phyloP scores from a whole-genome alignment of 192 early-diverging fungal genomes.

The Globomyces pollinis-pini region DNA sequence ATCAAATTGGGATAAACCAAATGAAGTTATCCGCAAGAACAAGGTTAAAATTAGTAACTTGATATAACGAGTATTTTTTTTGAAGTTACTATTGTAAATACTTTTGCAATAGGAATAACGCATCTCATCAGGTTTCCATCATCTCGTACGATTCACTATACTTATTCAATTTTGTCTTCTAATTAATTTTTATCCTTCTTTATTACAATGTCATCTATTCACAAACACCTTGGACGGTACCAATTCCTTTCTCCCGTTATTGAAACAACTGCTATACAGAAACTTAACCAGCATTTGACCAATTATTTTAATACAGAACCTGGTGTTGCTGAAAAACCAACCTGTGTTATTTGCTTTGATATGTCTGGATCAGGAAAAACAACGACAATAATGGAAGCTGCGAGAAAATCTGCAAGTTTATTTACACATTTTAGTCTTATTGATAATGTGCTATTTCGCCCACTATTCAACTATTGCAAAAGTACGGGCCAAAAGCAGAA shows the following conservation, averaged over 20 bases:
- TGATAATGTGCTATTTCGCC: neutral
- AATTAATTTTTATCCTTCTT: neutral
- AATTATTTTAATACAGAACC: neutral
- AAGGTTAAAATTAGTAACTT: too few relatives aligned
- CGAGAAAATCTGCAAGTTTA: neutral
- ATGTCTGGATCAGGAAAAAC: neutral
- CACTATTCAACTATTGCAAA: neutral
- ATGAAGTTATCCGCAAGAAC: too few relatives aligned
- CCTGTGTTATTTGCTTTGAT: neutral
- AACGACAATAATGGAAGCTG: constrained; percentile 1
- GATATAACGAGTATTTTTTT: too few relatives aligned
- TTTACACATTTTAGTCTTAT: neutral
- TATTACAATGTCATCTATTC: neutral
- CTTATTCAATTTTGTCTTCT: neutral
- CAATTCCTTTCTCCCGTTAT: neutral
- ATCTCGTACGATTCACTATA: too few relatives aligned
- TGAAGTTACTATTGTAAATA: too few relatives aligned
- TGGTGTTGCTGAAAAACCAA: neutral
- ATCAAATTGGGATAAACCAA: too few relatives aligned
- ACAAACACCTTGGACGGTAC: neutral
- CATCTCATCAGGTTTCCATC: too few relatives aligned
- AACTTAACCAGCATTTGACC: neutral
- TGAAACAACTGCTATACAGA: neutral
- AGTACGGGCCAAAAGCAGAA: neutral
- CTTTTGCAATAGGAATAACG: too few relatives aligned